Evolutionary conservation across 164 flowering plant species (phyloP), one percentile per base, ranked within the genome.

Genomic region (Pachysandra terminalis): DNA sequence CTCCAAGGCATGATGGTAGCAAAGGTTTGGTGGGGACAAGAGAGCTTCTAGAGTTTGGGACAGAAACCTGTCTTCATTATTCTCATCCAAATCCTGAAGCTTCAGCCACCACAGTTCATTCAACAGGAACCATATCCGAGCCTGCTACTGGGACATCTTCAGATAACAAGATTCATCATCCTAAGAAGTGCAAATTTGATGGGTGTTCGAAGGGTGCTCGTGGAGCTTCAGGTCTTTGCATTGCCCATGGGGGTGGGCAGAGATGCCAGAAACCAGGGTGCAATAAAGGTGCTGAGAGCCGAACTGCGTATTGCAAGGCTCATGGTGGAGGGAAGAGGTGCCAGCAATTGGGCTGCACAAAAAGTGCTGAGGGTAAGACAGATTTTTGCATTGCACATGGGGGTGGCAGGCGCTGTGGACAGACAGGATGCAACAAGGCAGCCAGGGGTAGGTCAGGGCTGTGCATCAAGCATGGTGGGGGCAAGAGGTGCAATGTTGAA

Each of bases 171-270:
- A 68, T 63, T 23, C 72, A 79, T 71, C 85, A 79, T 65, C 69
- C 84, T 1, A 88, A 84, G 67, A 87, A 73, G 76, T 91, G 98
- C 82, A 84, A 77, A 68, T 85, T 81, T 70, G 63, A 49, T 9
- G 96, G 91, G 23, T 93, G 97, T 68, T 32, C 75, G 40, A 93
- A 91, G 72, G 97, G 94, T 15, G 98, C 97, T 10, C 78, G 98
- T 25, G 97, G 98, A 19, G 86, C 97, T 54, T 83, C 97, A 0
- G 97, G 96, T 22, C 86, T 91, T 32, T 91, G 97, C 72, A 91
- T 93, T 59, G 93, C 93, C n/a, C 98, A 93, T 81, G 98, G 98
- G 19, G 98, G 97, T 24, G 98, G 98, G 37, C 97, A 87, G 73
- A 81, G 98, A 77, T 93, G 98, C 70, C 97, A 91, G 71, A 91